phyloP scores from a whole-genome alignment of 2,329 filamentous ascomycete species.

The Pyrenochaeta sp. region DNA sequence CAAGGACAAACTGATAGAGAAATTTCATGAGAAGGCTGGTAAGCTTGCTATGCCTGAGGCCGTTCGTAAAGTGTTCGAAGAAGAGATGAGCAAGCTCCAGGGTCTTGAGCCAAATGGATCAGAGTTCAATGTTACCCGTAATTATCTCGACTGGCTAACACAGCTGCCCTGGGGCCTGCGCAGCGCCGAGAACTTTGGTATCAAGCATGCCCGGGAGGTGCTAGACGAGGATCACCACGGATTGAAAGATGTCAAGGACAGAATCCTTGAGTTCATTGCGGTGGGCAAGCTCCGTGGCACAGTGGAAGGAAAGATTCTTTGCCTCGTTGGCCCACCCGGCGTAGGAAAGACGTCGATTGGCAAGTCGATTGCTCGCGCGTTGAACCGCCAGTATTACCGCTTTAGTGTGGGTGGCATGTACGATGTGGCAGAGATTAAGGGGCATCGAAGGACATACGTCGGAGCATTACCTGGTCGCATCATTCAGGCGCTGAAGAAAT shows the following conservation, averaged over 20 bases:
- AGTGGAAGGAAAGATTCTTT: slow-evolving; percentile 97
- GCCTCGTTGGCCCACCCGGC: slow-evolving; percentile 95
- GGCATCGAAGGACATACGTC: slow-evolving; percentile 94
- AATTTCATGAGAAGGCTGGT: slow-evolving; percentile 92
- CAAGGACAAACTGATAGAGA: slow-evolving; percentile 97
- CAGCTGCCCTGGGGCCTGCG: slow-evolving; percentile 97
- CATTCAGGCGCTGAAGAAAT: slow-evolving; percentile 98
- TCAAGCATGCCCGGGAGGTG: slow-evolving; percentile 87
- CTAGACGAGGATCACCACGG: slow-evolving; percentile 97
- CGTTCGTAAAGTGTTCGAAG: slow-evolving; percentile 97
- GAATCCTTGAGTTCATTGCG: slow-evolving; percentile 97
- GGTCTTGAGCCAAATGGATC: slow-evolving; percentile 95
- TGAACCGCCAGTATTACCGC: slow-evolving; percentile 96
- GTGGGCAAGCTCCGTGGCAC: slow-evolving; percentile 96
- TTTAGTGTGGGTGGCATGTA: slow-evolving; percentile 97
- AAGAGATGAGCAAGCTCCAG: slow-evolving; percentile 96
- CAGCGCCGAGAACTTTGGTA: slow-evolving; percentile 95
- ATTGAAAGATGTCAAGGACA: slow-evolving; percentile 96
- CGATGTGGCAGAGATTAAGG: slow-evolving; percentile 98
- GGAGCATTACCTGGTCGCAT: slow-evolving; percentile 94
- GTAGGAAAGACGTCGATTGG: slow-evolving; percentile 99
- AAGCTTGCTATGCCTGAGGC: slow-evolving; percentile 97
- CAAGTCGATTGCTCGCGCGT: slow-evolving; percentile 93
- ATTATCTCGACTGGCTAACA: slow-evolving; percentile 98
- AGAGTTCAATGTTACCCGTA: slow-evolving; percentile 97